Conservation (phyloP, 2,329 filamentous ascomycete genomes). For the Aurifilum marmelostoma region DNA sequence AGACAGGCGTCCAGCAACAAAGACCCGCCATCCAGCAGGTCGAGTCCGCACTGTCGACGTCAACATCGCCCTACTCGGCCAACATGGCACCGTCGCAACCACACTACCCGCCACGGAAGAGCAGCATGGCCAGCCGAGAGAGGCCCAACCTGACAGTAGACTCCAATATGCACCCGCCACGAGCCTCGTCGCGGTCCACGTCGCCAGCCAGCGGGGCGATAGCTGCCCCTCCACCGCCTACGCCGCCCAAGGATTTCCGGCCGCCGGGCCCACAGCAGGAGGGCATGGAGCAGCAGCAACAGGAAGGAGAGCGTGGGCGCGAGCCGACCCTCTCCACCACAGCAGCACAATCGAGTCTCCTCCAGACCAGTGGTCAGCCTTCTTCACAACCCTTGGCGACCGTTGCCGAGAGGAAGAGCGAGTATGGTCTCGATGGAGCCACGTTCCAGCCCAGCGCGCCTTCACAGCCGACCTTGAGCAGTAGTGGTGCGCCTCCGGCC, state of each 20-base stretch:
- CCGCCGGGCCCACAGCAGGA: conserved; percentile 82
- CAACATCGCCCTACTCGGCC: conserved; percentile 21
- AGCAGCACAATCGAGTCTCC: conserved; percentile 54
- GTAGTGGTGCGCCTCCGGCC: conserved; percentile 23
- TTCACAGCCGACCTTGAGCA: conserved; percentile 29
- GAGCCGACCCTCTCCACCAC: conserved; percentile 57
- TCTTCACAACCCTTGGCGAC: conserved; percentile 51
- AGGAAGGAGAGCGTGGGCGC: conserved; percentile 59
- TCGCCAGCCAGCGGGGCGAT: conserved; percentile 41
- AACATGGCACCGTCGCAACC: conserved; percentile 32
- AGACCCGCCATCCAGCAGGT: conserved; percentile 15
- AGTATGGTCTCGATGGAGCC: conserved; percentile 57
- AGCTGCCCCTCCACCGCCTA: conserved; percentile 34
- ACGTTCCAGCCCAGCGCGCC: conserved; percentile 30
- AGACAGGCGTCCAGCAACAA: conserved; percentile 28
- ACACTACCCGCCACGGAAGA: conserved; percentile 63
- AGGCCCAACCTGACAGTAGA: conserved; percentile 35
- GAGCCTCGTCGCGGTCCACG: conserved; percentile 39
- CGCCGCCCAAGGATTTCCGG: conserved; percentile 61
- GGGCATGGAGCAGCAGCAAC: conserved; percentile 59
- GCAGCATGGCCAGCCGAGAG: conserved; percentile 58
- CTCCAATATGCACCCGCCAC: conserved; percentile 22
- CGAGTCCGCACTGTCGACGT: conserved; percentile 13
- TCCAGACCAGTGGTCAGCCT: conserved; percentile 46
- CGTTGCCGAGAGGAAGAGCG: conserved; percentile 61